Percentiles rank a stretch among this genome's conserved stretches.
Evolutionary conservation across 345 rosid species (phyloP).

Genomic region (Sonneratia alba): DNA sequence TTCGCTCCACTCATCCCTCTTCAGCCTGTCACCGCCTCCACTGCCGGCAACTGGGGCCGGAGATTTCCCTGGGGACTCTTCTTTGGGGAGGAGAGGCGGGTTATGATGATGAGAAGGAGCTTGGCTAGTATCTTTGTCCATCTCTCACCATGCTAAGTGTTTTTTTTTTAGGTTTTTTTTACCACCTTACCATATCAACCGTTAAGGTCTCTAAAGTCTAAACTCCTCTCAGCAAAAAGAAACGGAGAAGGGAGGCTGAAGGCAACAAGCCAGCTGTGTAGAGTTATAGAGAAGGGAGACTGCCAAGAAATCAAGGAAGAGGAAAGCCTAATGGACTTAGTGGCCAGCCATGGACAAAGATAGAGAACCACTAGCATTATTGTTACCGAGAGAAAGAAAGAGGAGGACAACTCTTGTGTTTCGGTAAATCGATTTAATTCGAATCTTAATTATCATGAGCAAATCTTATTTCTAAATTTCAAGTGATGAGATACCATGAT

Average conservation of each 20-base stretch:
- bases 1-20: slow-evolving; percentile 97
- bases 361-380: slow-evolving; percentile 31
- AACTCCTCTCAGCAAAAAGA: background rate
- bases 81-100: slow-evolving; percentile 34
- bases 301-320: slow-evolving; percentile 4
- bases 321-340: background rate
- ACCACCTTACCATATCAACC: slow-evolving; percentile 13
- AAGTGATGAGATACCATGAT: too few species aligned
- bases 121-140: slow-evolving; percentile 37
- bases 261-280: slow-evolving; percentile 6
- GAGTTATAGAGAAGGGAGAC: slow-evolving; percentile 9
- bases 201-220: slow-evolving; percentile 15
- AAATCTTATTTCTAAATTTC: too few species aligned
- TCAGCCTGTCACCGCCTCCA: slow-evolving; percentile 47
- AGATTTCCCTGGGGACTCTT: slow-evolving; percentile 30
- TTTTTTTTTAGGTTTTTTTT: background rate
- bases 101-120: slow-evolving; percentile 20
- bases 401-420: background rate
- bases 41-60: slow-evolving; percentile 8
- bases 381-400: background rate
- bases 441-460: too few species aligned
- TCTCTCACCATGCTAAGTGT: slow-evolving; percentile 35
- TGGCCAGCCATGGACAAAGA: slow-evolving; percentile 11
- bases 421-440: too few species aligned
- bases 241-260: background rate